Base-by-base conservation (phyloP, 2,329 filamentous ascomycete genomes). In the Cladobotryum mycophilum region DNA sequence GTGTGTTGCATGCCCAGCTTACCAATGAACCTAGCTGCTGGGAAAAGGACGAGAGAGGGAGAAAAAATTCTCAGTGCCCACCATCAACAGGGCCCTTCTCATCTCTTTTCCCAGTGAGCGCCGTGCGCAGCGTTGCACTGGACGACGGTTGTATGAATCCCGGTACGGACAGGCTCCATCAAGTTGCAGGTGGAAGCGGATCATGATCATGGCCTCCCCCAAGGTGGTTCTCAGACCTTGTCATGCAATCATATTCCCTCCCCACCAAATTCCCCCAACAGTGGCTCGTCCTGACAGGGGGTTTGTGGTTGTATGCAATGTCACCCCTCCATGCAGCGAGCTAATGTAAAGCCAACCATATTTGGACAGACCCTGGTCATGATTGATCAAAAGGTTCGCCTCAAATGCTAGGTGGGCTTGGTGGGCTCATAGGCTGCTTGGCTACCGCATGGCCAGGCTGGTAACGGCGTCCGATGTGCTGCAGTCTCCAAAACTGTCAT, bases 271-370 rank as follows among this genome's bases (percentile, higher is more conserved):
- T 42, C 45, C 51, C 54, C 45, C 47, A 52, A 36, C 42, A 47
- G 51, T 53, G 46, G 50, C 43, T 41, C 38, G 36, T 38, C 45
- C 37, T 40, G 42, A 33, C 41, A 49, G 47, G 52, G 54, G 53
- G 50, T 43, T 41, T 13, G 35, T 30, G 30, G 22, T 33, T 60
- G 51, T 52, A 56, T 56, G 56, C 62, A 62, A 62, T 61, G 57
- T 51, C 58, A 65, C 49, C 62, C 64, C 64, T 63, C 63, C 56
- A 53, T 61, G 57, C 57, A 58, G 55, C 55, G 57, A 59, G 56
- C 64, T 64, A 66, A 66, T 66, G 64, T 65, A 62, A 56, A 60
- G 59, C 51, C 56, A 62, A 61, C 59, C 60, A 56, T 56, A 64
- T 65, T 57, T 54, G 59, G 60, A 40, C 61, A 62, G 56, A 58